Evolutionary conservation across 1,284 basidiomycete genomes (phyloP).

Genomic region (Pseudozyma sp.): DNA sequence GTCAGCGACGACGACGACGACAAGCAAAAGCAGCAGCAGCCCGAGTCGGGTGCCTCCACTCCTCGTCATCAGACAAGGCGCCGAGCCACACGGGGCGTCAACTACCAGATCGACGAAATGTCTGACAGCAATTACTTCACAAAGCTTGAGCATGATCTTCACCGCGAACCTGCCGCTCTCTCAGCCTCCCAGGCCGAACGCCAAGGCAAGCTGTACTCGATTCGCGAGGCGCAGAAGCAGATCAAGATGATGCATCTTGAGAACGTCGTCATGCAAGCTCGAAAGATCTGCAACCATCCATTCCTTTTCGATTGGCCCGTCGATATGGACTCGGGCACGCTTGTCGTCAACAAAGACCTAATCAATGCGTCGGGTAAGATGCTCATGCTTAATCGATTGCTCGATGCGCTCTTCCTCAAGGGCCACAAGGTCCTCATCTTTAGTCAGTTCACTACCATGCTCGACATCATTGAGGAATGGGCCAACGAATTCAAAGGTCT

Average conservation of each 20-base stretch:
- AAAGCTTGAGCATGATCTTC: constrained; percentile 41
- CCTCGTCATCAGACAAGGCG: constrained; percentile 26
- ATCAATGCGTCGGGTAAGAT: constrained; percentile 93
- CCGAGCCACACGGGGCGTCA: constrained; percentile 37
- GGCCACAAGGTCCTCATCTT: constrained; percentile 93
- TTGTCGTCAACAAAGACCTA: constrained; percentile 74
- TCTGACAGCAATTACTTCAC: constrained; percentile 48
- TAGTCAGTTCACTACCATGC: constrained; percentile 82
- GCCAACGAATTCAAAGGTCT: constrained; percentile 76
- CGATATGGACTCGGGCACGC: constrained; percentile 74
- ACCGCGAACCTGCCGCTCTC: constrained; percentile 27
- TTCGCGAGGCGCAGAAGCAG: constrained; percentile 73
- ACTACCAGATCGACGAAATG: constrained; percentile 49
- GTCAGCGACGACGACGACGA: not conserved
- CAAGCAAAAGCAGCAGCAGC: constrained; percentile 12
- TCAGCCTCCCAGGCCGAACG: constrained; percentile 45
- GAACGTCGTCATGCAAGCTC: constrained; percentile 88
- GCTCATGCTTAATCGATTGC: constrained; percentile 89
- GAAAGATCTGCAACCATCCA: constrained; percentile 87
- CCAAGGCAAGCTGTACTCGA: constrained; percentile 54
- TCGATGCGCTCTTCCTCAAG: constrained; percentile 83
- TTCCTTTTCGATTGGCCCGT: constrained; percentile 90
- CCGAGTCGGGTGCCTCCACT: constrained; percentile 35
- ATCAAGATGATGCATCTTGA: constrained; percentile 92
- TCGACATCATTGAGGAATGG: constrained; percentile 83